phyloP scores from a whole-genome alignment of 1,284 basidiomycete species.

The Chiua sp. region DNA sequence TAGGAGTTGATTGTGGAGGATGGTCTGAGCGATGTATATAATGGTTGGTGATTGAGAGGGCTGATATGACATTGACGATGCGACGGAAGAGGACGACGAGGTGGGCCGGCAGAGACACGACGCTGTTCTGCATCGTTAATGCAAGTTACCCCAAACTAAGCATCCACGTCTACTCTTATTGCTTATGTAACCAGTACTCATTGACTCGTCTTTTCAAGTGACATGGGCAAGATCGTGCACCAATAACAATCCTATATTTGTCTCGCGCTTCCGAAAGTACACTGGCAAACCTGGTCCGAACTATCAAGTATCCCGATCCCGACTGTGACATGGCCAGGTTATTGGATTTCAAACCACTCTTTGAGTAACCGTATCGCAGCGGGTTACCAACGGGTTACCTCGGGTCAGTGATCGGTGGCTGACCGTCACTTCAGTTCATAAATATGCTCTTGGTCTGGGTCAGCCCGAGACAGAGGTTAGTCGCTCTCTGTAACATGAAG shows the following conservation, averaged over 20 bases:
- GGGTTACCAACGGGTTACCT: neutral
- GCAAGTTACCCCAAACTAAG: neutral
- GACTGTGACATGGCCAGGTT: too few species aligned
- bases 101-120: constrained; percentile 63
- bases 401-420: constrained; percentile 11
- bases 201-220: too few species aligned
- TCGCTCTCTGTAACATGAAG: constrained; percentile 15
- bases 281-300: neutral
- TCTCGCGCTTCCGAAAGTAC: too few species aligned
- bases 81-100: constrained; percentile 65
- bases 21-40: constrained; percentile 44
- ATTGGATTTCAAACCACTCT: too few species aligned
- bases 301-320: too few species aligned
- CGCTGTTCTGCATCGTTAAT: constrained; percentile 40
- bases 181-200: constrained; percentile 29
- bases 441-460: neutral
- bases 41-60: constrained; percentile 68
- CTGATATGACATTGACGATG: constrained; percentile 68
- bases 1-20: constrained; percentile 3
- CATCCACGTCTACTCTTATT: neutral
- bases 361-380: too few species aligned
- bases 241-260: too few species aligned
- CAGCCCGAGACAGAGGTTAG: constrained; percentile 10
- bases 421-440: constrained; percentile 8
- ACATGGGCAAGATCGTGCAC: too few species aligned